Conservation (phyloP, 257 asterid species). For the Schizonepeta tenuifolia region DNA sequence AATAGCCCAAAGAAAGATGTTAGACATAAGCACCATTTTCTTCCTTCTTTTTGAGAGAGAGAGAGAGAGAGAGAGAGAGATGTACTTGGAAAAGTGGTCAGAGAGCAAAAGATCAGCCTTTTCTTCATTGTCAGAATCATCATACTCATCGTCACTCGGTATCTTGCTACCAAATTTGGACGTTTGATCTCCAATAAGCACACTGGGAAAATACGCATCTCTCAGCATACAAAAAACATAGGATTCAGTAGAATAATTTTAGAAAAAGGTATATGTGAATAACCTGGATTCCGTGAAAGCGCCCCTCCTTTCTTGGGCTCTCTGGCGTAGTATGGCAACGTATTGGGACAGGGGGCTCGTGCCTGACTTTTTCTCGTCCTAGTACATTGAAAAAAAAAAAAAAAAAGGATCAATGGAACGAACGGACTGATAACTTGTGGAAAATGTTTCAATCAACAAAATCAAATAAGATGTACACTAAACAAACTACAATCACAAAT, state of each 20-base stretch:
- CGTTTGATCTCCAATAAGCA: conserved; percentile 66
- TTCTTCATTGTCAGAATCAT: conserved; percentile 52
- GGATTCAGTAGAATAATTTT: not conserved
- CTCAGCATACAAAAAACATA: conserved; percentile 3
- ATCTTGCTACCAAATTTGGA: conserved; percentile 54
- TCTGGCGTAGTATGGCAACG: conserved; percentile 59
- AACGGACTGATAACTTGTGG: not conserved
- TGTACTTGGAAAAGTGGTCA: conserved; percentile 55
- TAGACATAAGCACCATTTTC: too few species aligned
- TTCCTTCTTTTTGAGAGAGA: not conserved
- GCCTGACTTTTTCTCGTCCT: conserved; percentile 68
- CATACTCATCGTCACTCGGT: conserved; percentile 56
- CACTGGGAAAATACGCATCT: conserved; percentile 40
- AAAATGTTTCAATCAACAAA: too few species aligned
- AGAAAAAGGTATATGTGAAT: not conserved
- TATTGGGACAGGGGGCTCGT: conserved; percentile 76
- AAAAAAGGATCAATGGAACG: conserved; percentile 10
- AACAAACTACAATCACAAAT: too few species aligned
- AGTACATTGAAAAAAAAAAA: conserved; percentile 3
- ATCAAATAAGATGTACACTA: too few species aligned
- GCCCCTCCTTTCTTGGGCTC: conserved; percentile 69
- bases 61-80: conserved; percentile 23
- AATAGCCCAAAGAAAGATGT: too few species aligned
- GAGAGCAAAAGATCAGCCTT: conserved; percentile 49
- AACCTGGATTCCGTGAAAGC: conserved; percentile 79